Conservation (phyloP, 164 flowering plant species). For the Tinospora cordifolia region DNA sequence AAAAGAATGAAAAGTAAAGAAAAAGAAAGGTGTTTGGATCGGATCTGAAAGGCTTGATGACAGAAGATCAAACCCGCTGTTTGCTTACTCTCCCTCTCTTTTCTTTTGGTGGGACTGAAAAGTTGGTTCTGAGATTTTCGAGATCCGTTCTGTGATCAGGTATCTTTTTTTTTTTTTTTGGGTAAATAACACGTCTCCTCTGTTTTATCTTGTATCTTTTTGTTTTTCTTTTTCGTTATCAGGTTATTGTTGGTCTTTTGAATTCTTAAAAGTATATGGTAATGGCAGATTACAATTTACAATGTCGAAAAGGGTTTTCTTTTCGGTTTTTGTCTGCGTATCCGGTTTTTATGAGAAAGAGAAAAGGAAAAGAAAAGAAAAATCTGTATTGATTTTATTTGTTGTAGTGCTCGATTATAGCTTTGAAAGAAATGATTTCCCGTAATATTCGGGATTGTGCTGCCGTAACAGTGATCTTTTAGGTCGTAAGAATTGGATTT, state of each 20-base stretch:
- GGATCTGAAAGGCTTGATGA: neutral
- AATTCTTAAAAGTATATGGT: neutral
- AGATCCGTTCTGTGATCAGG: slow-evolving; percentile 9
- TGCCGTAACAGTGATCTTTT: slow-evolving; percentile 7
- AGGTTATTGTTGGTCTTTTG: neutral
- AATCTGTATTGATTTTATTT: slow-evolving; percentile 1
- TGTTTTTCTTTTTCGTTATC: neutral
- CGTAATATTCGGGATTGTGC: slow-evolving; percentile 11
- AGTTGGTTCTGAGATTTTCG: neutral
- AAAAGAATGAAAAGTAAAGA: too few relatives aligned
- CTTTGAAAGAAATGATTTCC: neutral
- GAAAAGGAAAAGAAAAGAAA: neutral
- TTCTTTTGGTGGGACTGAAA: too few relatives aligned
- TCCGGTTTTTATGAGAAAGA: neutral
- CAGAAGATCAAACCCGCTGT: neutral
- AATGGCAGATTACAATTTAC: neutral
- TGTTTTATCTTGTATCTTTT: slow-evolving; percentile 1
- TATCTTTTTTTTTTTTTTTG: neutral
- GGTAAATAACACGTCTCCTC: neutral
- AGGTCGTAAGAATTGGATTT: slow-evolving; percentile 10
- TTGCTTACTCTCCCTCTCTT: neutral
- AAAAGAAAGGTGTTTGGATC: neutral
- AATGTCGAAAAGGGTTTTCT: neutral
- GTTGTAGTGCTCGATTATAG: neutral
- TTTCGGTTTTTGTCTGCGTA: neutral